phyloP scores from a whole-genome alignment of 805 yeast species.

The Yamadazyma akitaensis region DNA sequence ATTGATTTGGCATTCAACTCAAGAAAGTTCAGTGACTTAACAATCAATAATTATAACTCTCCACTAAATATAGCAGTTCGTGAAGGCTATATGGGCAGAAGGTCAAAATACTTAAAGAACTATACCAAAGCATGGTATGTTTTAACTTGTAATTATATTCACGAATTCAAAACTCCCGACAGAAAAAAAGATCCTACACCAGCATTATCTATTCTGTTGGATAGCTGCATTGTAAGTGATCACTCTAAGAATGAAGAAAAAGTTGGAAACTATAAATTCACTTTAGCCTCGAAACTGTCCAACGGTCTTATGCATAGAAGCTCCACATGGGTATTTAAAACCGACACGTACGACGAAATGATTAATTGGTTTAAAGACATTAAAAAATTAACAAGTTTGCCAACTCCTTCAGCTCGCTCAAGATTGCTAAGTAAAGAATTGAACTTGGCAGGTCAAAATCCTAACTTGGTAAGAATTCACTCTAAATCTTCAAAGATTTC shows the following conservation, averaged over 20 bases:
- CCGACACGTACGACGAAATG: conserved; percentile 79
- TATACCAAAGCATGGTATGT: conserved; percentile 90
- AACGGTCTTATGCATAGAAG: conserved; percentile 73
- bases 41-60: conserved; percentile 66
- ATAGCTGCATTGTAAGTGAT: conserved; percentile 77
- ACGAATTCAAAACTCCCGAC: conserved; percentile 84
- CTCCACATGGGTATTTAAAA: conserved; percentile 93
- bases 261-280: conserved; percentile 65
- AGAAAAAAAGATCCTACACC: conserved; percentile 79
- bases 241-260: conserved; percentile 71
- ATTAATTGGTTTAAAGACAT: conserved; percentile 82
- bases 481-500: conserved; percentile 7
- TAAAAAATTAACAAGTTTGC: conserved; percentile 58
- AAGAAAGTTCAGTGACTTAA: conserved; percentile 45
- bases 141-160: conserved; percentile 80
- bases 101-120: conserved; percentile 89
- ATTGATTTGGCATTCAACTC: conserved; percentile 39
- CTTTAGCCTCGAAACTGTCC: conserved; percentile 65
- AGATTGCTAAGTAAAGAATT: conserved; percentile 30
- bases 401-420: conserved; percentile 59
- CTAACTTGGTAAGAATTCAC: conserved; percentile 12
- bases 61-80: conserved; percentile 62
- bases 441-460: conserved; percentile 14
- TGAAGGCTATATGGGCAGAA: conserved; percentile 80
- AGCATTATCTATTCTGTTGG: conserved; percentile 75